Evolutionary conservation across 148 eudicot species (phyloP).

Genomic region (Pharnaceum exiguum): DNA sequence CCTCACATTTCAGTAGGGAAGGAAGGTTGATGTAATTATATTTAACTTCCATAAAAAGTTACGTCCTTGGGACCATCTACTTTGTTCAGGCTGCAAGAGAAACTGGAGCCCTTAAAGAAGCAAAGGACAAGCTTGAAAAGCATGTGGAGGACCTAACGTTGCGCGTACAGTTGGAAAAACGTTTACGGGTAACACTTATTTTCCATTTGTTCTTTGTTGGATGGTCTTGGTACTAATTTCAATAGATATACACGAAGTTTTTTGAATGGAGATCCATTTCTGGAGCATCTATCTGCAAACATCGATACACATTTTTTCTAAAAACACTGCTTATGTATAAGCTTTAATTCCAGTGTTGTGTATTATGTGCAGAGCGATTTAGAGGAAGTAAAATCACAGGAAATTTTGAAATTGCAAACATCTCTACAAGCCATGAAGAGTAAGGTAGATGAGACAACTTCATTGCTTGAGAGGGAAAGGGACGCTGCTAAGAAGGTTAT

Average conservation of each 20-base stretch:
- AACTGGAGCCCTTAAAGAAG: slow-evolving; percentile 95
- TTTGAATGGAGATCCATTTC: too few relatives aligned
- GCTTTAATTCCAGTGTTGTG: too few relatives aligned
- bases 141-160: slow-evolving; percentile 90
- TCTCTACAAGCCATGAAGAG: slow-evolving; percentile 59
- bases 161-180: slow-evolving; percentile 95
- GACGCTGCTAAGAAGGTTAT: slow-evolving; percentile 72
- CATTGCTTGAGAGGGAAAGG: slow-evolving; percentile 60
- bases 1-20: not conserved
- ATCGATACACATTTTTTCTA: too few relatives aligned
- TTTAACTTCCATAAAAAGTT: not conserved
- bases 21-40: too few relatives aligned
- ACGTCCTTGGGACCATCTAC: slow-evolving; percentile 12
- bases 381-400: slow-evolving; percentile 90
- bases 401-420: slow-evolving; percentile 59
- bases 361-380: slow-evolving; percentile 63
- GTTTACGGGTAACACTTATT: slow-evolving; percentile 58
- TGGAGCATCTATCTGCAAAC: too few relatives aligned
- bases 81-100: slow-evolving; percentile 87
- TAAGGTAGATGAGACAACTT: slow-evolving; percentile 64
- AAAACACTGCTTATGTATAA: slow-evolving; percentile 12
- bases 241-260: too few relatives aligned
- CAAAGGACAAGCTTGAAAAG: slow-evolving; percentile 98
- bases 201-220: not conserved
- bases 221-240: not conserved